Conservation (phyloP, 1,284 basidiomycete genomes). For the Trametes hirsuta region DNA sequence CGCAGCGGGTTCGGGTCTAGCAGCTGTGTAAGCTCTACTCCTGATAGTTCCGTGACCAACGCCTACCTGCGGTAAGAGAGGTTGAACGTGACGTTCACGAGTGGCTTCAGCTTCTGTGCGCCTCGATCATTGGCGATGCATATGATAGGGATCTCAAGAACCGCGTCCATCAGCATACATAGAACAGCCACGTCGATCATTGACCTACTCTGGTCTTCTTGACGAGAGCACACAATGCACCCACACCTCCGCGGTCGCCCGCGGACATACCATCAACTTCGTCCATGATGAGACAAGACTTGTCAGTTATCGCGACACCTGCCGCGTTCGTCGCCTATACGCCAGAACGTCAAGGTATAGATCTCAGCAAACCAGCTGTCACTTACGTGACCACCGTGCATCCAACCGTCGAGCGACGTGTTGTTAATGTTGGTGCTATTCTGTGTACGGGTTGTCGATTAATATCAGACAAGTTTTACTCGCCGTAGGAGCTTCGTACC, state of each 20-base stretch:
- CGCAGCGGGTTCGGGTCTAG: slow-evolving; percentile 73
- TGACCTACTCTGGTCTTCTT: slow-evolving; percentile 83
- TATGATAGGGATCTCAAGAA: slow-evolving; percentile 86
- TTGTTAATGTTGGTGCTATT: slow-evolving; percentile 89
- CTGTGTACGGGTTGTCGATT: slow-evolving; percentile 40
- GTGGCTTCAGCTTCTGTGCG: slow-evolving; percentile 90
- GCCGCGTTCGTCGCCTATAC: slow-evolving; percentile 62
- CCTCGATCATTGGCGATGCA: slow-evolving; percentile 95
- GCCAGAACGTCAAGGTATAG: slow-evolving; percentile 26
- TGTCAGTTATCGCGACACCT: slow-evolving; percentile 76
- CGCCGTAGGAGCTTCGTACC: slow-evolving; percentile 41
- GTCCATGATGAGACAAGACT: slow-evolving; percentile 95
- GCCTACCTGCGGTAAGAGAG: slow-evolving; percentile 79
- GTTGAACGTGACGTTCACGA: slow-evolving; percentile 75
- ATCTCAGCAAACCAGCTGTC: background rate
- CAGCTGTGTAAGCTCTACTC: slow-evolving; percentile 1
- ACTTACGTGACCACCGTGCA: slow-evolving; percentile 65
- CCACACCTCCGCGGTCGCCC: slow-evolving; percentile 95
- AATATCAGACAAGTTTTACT: background rate
- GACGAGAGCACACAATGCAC: slow-evolving; percentile 90
- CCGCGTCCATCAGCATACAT: background rate
- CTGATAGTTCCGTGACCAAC: no score
- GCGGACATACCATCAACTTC: slow-evolving; percentile 99
- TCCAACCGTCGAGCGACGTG: slow-evolving; percentile 87
- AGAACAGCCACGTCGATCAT: background rate